Evolutionary conservation across 768 basidiomycete genomes (phyloP), one percentile per base, ranked within the genome.

Genomic region (Leucosporidium creatinivorum): DNA sequence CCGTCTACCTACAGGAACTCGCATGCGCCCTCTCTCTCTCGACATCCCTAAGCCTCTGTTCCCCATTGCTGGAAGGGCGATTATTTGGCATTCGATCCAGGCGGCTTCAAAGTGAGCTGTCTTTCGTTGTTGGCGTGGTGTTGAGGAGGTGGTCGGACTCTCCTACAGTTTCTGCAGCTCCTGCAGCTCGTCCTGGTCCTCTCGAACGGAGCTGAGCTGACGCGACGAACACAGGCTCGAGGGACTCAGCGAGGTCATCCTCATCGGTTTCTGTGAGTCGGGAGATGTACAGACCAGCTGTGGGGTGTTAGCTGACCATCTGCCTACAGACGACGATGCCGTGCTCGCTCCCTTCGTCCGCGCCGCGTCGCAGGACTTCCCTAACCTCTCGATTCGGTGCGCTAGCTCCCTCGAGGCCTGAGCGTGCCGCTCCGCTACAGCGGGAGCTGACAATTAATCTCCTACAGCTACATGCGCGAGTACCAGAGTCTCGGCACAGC

Each of bases 31-130:
- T 17, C 52, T 70, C 28, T 67, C 66, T 23, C 71, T 73, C 44
- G 65, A 65, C 66, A 76, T 76, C 59, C 77, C 80, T 36, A 81
- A 80, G 73, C 81, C 81, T 4, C 76, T 81, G 9, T 59, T 59
- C 44, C 58, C 58, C 23, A 59, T 59, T 25, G 58, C 79, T 33
- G 81, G 80, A 23, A 57, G 69, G 67, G 75, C 79, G 12, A 79
- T 80, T 77, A 77, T 80, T 69, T 81, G 79, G 79, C 81, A 81
- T 71, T 78, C 79, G 18, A 74, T 80, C 33, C 74, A 77, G 25
- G 79, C 80, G 12, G 77, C 80, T 28, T 77, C 79, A 30, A 58
- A 58, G 56, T 54, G 5, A n/a, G 52, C n/a, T n/a, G n/a, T n/a
- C n/a, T 54, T 13, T 25, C 25, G n/a, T n/a, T 13, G 4, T 13